Evolutionary conservation across 805 yeast species (phyloP), one percentile per base, ranked within the genome.

Genomic region (Myxozyma geophila): DNA sequence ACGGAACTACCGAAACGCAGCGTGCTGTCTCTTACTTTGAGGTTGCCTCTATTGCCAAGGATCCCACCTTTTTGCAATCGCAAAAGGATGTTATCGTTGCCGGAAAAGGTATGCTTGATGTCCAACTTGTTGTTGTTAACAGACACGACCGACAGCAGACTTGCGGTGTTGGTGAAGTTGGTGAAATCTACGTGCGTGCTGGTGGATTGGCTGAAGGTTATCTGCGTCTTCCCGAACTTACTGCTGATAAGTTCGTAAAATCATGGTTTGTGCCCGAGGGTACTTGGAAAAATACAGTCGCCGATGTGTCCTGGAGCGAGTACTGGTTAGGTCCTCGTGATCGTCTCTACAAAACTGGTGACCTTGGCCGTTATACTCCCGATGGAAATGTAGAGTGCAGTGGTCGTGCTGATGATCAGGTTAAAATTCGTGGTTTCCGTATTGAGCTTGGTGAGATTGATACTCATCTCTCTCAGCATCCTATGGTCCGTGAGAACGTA

Each of bases 391-490:
- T 95, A 71, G 99, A 95, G 80, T 93, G 98, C 76, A 89, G 96
- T 75, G 99, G 99, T 64, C 86, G 99, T 76, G 99, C 99, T 35
- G 99, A 95, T 78, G 98, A 93, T 75, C 99, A 95, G 77, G 97
- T 95, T 66, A 95, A 95, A 77, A 95, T 95, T 70, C 87, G 99
- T 79, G 99, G 99, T 1, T 96, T 95, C 85, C 86, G 99, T 78
- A 96, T 95, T 68, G 99, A 95, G 78, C 82, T 95, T 60, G 99
- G 99, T 64, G 99, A 95, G 78, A 96, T 95, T 74, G 98, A 95
- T 76, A 95, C 99, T 15, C 97, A 95, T 74, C 84, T 95, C 66
- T 92, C 98, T 13, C 97, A 92, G 76, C 97, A 92, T 79, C 89
- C 95, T 1, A 79, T 86, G 67, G 96, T 95, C 55, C 86, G 98